Percentiles rank a stretch among this genome's conserved stretches.
Conservation (phyloP, 345 rosid species). For the Linum usitatissimum region DNA sequence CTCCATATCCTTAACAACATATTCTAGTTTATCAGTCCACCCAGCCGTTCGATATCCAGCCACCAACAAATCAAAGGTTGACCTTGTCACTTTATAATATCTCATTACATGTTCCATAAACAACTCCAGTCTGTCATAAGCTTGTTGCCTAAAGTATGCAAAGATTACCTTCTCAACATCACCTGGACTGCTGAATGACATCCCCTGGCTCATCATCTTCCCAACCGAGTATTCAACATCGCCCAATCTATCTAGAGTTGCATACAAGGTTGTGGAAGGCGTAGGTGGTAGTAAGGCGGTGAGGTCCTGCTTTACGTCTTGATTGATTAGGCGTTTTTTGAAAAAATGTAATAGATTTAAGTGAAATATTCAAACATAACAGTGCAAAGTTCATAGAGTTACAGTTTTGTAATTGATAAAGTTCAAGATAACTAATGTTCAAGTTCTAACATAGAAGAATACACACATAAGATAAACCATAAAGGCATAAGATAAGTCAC, state of each 20-base stretch:
- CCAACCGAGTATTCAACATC: conserved; percentile 35
- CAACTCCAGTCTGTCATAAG: conserved; percentile 30
- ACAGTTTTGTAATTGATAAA: too few species aligned
- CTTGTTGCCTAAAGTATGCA: conserved; percentile 28
- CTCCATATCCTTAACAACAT: conserved; percentile 22
- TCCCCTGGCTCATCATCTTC: conserved; percentile 32
- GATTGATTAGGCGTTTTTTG: too few species aligned
- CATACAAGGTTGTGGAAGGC: too few species aligned
- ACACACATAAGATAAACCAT: too few species aligned
- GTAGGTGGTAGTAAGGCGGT: too few species aligned
- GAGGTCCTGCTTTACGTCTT: too few species aligned
- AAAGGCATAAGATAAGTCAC: too few species aligned
- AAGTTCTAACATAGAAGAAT: too few species aligned
- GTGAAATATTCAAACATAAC: too few species aligned
- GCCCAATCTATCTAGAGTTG: conserved; percentile 24
- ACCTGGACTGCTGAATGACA: conserved; percentile 17
- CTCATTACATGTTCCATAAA: conserved; percentile 27
- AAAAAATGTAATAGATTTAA: too few species aligned
- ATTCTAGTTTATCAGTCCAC: conserved; percentile 18
- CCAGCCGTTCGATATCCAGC: conserved; percentile 34
- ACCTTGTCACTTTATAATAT: conserved; percentile 16
- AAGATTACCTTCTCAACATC: conserved; percentile 36
- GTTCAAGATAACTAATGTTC: too few species aligned
- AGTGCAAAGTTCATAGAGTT: too few species aligned
- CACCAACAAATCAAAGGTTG: conserved; percentile 28